A percentile compares a stretch with the other conserved stretches of the same genome.
Evolutionary conservation across 202 grass and related monocot genomes (phyloP).

Genomic region (Thinopyrum obtusiflorum): DNA sequence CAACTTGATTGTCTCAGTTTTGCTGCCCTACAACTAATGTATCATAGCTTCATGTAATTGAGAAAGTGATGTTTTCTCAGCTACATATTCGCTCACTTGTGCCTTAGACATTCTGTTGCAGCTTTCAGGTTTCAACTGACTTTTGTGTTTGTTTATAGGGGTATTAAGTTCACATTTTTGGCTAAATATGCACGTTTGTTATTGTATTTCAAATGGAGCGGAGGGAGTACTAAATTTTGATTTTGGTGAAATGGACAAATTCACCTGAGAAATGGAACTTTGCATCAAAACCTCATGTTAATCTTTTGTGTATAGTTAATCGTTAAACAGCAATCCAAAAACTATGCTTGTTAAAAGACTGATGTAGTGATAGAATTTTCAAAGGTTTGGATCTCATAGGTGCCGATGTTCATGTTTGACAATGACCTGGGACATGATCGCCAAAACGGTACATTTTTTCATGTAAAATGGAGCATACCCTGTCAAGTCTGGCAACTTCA

Average conservation of each 20-base stretch:
- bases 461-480: not conserved
- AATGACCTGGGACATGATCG: not conserved
- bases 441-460: not conserved
- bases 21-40: not conserved
- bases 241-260: not conserved
- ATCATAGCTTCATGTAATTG: not conserved
- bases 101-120: no score
- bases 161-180: not conserved
- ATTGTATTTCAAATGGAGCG: no score
- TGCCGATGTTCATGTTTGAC: not conserved
- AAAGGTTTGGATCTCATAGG: not conserved
- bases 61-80: not conserved
- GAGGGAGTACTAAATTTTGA: not conserved
- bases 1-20: not conserved
- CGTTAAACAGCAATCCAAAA: not conserved
- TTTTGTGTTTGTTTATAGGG: not conserved
- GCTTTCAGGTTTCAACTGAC: not conserved
- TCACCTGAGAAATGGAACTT: not conserved
- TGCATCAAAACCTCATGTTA: not conserved
- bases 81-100: not conserved
- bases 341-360: not conserved
- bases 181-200: not conserved
- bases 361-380: not conserved
- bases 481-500: not conserved
- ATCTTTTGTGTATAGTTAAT: not conserved